A percentile compares a stretch with the other conserved stretches of the same genome.
These are phyloP conservation scores for Cornus controversa DNA, from an alignment of 148 eudicot species.

Conservation along the genomic window DNA sequence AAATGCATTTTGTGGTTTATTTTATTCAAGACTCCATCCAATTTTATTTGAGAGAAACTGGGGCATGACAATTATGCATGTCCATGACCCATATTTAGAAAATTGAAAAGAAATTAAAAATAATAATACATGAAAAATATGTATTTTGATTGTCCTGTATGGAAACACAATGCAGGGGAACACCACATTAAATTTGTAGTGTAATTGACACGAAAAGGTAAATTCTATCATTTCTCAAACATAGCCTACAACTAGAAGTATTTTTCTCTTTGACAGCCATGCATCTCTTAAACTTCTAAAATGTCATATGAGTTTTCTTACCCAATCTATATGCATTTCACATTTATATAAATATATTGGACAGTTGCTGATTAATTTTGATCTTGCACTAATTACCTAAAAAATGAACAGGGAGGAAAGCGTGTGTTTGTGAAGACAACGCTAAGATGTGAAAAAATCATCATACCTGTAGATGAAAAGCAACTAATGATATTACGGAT, in stretches of 20 bases:
- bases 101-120: no score
- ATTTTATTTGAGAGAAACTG: no score
- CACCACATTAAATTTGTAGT: no score
- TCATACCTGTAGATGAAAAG: constrained; percentile 93
- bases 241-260: background rate
- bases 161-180: no score
- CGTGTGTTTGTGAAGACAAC: background rate
- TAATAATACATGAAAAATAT: no score
- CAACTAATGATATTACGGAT: constrained; percentile 73
- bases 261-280: background rate
- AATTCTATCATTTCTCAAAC: no score
- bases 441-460: background rate
- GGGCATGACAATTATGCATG: no score
- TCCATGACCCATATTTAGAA: no score
- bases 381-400: background rate
- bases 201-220: background rate
- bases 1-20: no score
- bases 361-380: background rate
- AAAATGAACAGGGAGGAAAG: background rate
- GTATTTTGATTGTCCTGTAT: no score
- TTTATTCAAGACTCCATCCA: no score
- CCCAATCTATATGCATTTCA: background rate
- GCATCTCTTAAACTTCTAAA: background rate
- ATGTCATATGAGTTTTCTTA: background rate
- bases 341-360: background rate